Base-by-base conservation (phyloP, 1,139 yeast species). In the Meyerozyma smithsonii region DNA sequence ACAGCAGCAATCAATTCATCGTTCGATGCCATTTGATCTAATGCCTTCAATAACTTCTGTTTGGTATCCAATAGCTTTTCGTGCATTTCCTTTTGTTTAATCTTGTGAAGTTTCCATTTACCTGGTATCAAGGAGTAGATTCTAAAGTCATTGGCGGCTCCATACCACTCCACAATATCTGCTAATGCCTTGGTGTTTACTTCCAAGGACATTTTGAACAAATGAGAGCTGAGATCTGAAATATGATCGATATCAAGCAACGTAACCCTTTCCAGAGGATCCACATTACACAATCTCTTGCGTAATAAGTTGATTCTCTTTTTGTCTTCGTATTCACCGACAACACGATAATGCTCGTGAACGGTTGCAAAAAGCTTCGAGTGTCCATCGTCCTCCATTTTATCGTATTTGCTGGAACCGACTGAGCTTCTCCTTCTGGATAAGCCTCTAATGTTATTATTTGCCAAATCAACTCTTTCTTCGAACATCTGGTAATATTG, bases 401-500 rank as follows among this genome's bases (percentile, higher is more conserved):
- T n/a, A n/a, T n/a, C n/a, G n/a, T n/a, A 30, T 18, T 30, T 16
- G 21, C 21, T 30, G 14, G 34, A 30, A 26, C 17, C 23, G 21
- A 40, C 40, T 12, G 42, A 42, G 11, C 55, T 46, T 12, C 44
- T 42, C 15, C 52, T 48, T 5, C 61, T 43, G 7, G 53, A 26
- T 4, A 51, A 36, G 3, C 37, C 38, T 7, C 37, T 35, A 35
- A 38, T 32, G 11, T 28, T 34, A 8, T 39, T 38, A 6, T 38
- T 39, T 8, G 59, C 54, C 42, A 55, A 48, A 14, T 54, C 56
- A 17, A 50, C 55, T 24, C 62, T 47, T 39, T 61, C 64, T 39
- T 59, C 61, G 24, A 64, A 49, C 40, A 62, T 46, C 36, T 58
- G 61, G 42, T 64, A 64, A 42, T 56, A 62, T 40, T 59, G 59